phyloP scores from a whole-genome alignment of 352 stramenopile species.

The Halophytophthora batemanensis region DNA sequence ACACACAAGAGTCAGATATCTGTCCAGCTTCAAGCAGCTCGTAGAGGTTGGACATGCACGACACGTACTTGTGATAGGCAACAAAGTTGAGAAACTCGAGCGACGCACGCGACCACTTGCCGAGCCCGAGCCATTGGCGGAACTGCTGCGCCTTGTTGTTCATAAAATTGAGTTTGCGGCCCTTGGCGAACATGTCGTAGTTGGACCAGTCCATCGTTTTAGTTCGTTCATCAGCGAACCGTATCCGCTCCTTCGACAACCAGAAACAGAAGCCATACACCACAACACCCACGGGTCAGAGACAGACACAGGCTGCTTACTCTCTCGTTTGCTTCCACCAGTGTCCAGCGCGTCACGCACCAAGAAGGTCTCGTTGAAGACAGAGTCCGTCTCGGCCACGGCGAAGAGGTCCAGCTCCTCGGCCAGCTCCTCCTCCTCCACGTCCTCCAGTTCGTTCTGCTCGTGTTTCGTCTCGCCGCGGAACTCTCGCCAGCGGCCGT shows the following conservation, averaged over 20 bases:
- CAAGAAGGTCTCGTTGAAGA: slow-evolving; percentile 76
- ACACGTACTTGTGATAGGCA: slow-evolving; percentile 75
- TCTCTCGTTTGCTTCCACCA: neutral
- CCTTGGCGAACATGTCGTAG: slow-evolving; percentile 77
- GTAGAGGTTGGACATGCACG: neutral
- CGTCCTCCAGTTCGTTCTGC: slow-evolving; percentile 72
- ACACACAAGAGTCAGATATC: neutral
- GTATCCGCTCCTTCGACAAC: slow-evolving; percentile 61
- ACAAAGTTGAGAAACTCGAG: slow-evolving; percentile 88
- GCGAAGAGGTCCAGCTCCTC: slow-evolving; percentile 86
- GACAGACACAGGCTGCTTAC: neutral
- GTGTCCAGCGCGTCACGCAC: slow-evolving; percentile 15
- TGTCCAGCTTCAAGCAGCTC: neutral
- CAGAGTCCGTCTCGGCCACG: slow-evolving; percentile 67
- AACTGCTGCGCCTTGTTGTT: slow-evolving; percentile 63
- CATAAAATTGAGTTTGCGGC: slow-evolving; percentile 85
- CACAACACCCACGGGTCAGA: slow-evolving; percentile 1
- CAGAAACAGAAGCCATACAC: neutral
- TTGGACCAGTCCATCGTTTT: slow-evolving; percentile 80
- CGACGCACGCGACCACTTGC: slow-evolving; percentile 62
- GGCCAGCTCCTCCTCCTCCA: slow-evolving; percentile 78
- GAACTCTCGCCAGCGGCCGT: slow-evolving; percentile 84
- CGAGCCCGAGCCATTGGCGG: slow-evolving; percentile 65
- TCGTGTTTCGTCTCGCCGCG: slow-evolving; percentile 75
- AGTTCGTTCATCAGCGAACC: slow-evolving; percentile 81